These are phyloP conservation scores for Raffaelea ambrosiae DNA, from an alignment of 2,329 filamentous ascomycete species.

Conservation along the genomic window DNA sequence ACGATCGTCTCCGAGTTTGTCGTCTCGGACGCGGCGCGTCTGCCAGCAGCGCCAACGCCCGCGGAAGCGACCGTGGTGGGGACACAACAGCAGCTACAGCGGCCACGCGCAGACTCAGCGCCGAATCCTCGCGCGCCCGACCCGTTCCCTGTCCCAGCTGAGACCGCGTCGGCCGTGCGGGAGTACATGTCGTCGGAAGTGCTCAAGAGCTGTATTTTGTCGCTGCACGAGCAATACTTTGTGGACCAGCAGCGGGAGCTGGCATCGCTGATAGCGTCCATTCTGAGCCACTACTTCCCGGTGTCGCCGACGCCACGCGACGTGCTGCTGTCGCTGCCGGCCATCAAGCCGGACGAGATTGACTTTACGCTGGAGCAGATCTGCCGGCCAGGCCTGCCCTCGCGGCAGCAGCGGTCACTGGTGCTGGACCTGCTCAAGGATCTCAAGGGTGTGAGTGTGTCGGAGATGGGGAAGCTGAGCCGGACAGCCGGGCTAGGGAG, in stretches of 20 bases:
- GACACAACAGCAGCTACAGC: neutral
- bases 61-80: slow-evolving; percentile 1
- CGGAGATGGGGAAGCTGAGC: slow-evolving; percentile 80
- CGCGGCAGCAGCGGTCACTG: slow-evolving; percentile 70
- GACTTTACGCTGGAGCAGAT: slow-evolving; percentile 55
- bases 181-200: slow-evolving; percentile 88
- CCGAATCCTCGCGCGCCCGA: slow-evolving; percentile 13
- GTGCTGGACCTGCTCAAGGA: slow-evolving; percentile 80
- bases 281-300: slow-evolving; percentile 67
- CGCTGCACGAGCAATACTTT: slow-evolving; percentile 91
- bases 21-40: slow-evolving; percentile 6
- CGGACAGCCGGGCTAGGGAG: slow-evolving; percentile 32
- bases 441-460: slow-evolving; percentile 82
- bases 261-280: slow-evolving; percentile 76
- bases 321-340: slow-evolving; percentile 73
- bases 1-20: slow-evolving; percentile 76
- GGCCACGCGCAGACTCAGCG: neutral
- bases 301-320: slow-evolving; percentile 61
- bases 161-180: slow-evolving; percentile 60
- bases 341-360: slow-evolving; percentile 61
- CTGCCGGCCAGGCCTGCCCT: slow-evolving; percentile 46
- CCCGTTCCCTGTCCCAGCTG: slow-evolving; percentile 36
- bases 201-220: slow-evolving; percentile 80
- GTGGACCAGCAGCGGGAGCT: slow-evolving; percentile 93
- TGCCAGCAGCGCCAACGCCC: neutral